These are phyloP conservation scores for Biscogniauxia mediterranea DNA, from an alignment of 2,329 filamentous ascomycete species.

Conservation along the genomic window DNA sequence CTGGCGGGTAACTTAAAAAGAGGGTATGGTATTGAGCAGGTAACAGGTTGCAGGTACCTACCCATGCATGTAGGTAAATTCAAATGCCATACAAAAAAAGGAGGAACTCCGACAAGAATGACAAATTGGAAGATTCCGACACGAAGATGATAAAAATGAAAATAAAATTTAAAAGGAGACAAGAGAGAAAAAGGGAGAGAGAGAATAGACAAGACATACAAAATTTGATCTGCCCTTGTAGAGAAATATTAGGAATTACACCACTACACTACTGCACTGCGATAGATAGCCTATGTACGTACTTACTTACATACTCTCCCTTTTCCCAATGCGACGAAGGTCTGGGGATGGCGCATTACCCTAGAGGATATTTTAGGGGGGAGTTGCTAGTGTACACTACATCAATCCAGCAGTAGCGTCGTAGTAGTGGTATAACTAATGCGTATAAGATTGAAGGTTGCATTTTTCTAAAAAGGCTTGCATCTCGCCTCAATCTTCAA, in stretches of 20 bases:
- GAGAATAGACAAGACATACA: not conserved
- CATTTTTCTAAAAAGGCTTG: slow-evolving; percentile 18
- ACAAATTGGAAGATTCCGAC: no score
- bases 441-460: slow-evolving; percentile 14
- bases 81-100: no score
- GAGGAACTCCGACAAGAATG: no score
- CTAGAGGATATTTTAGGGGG: slow-evolving; percentile 13
- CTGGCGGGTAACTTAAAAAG: no score
- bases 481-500: not conserved
- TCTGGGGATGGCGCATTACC: no score
- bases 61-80: no score
- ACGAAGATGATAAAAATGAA: no score
- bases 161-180: no score
- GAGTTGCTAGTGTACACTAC: slow-evolving; percentile 3
- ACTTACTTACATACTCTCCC: not conserved
- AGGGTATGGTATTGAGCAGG: no score
- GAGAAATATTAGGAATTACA: no score
- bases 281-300: not conserved
- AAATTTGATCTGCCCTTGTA: not conserved
- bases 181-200: not conserved
- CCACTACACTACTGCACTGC: no score
- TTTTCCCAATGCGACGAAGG: not conserved
- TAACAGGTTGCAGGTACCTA: no score
- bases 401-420: slow-evolving; percentile 6
- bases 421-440: slow-evolving; percentile 1